phyloP scores from a whole-genome alignment of 2,329 filamentous ascomycete species.

The Hymenoscyphus scutula region DNA sequence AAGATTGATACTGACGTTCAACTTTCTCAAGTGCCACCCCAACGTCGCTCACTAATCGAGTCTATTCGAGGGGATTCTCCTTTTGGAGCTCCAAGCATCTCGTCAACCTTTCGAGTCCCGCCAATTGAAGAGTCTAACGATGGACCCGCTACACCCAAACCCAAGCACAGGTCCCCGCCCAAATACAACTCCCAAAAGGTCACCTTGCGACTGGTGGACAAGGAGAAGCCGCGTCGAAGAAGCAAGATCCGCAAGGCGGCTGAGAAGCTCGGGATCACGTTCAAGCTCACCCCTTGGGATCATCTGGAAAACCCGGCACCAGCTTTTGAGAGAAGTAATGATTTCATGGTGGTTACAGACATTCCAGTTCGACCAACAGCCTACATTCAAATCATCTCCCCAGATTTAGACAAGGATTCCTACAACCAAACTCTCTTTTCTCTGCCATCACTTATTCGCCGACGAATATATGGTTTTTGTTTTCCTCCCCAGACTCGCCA shows the following conservation, averaged over 20 bases:
- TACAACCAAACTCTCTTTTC: constrained; percentile 15
- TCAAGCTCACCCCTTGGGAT: not conserved
- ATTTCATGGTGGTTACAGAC: constrained; percentile 15
- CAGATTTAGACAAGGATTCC: not conserved
- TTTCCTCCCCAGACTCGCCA: constrained; percentile 27
- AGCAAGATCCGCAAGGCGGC: not conserved
- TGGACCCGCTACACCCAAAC: not conserved
- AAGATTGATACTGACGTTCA: not conserved
- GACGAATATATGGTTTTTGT: constrained; percentile 30
- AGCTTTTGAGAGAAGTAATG: constrained; percentile 18
- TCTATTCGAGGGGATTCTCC: constrained; percentile 7
- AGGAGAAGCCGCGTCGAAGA: not conserved
- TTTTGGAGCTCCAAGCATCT: constrained; percentile 6
- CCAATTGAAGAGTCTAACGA: not conserved
- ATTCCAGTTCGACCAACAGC: not conserved
- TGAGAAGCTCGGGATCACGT: not conserved
- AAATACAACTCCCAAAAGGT: not conserved
- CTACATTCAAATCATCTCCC: not conserved
- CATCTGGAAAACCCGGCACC: not conserved
- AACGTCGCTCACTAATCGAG: not conserved
- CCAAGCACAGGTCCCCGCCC: not conserved
- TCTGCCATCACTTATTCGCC: constrained; percentile 24
- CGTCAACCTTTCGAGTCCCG: constrained; percentile 5
- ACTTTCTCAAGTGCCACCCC: not conserved
- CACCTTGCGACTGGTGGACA: not conserved